Base-by-base conservation (phyloP, 441 rosid genomes). In the Dalechampia spathulata region DNA sequence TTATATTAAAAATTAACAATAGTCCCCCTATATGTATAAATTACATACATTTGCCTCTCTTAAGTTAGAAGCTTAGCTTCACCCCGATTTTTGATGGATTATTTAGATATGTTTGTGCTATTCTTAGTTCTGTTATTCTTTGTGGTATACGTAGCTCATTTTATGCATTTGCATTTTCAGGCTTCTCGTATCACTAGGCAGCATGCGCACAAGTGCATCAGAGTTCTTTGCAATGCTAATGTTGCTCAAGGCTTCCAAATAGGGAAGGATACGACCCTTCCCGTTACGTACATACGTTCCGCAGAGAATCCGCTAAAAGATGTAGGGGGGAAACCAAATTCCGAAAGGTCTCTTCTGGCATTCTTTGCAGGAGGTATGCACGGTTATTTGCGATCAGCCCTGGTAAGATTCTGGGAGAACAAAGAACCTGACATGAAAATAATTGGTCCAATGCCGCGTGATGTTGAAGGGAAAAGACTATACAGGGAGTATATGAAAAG, bases 331-430 rank as follows among this genome's bases (percentile, higher is more conserved):
- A 84, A 71, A 61, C 58, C 81, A 65, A 74, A 89, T 25, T 77
- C 72, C 0, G 81, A 83, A 40, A 78, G 98, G 49, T 63, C 66
- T 54, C 63, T 72, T 37, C 87, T 91, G 42, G 93, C 96, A 56
- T 91, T 91, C 72, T 88, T 88, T 64, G 98, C 96, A 2, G 96
- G 98, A 48, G 75, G 87, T 48, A 82, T 81, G 85, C 95, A 91
- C 0, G 93, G 98, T 27, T 84, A 86, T 75, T 80, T 91, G 26
- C 83, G 89, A 30, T 87, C 91, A 0, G 68, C 78, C 46, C 70
- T 86, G 28, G 74, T 76, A 16, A 74, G 68, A 45, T 65, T 62
- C 61, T 91, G 98, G 98, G 93, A 77, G 69, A 78, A 78, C 55
- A 88, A 80, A 72, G 76, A 75, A 59, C 60, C 79, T 4, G 91